A percentile compares a stretch with the other conserved stretches of the same genome.
Evolutionary conservation across 2,329 filamentous ascomycete genomes (phyloP).

Genomic region (Claviceps sorghi): DNA sequence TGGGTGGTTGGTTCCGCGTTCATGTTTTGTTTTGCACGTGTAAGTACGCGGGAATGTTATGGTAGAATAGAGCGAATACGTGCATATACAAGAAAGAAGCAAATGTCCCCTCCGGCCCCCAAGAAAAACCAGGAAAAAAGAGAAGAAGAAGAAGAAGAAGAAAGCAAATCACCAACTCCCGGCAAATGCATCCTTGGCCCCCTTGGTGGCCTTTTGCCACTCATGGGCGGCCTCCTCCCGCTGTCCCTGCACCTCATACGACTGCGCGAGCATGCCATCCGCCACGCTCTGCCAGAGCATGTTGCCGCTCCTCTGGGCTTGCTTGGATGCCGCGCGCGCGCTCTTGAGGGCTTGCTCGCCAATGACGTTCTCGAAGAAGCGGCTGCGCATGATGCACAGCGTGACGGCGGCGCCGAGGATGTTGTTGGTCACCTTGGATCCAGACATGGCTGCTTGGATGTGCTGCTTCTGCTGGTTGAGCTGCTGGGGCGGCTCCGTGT

Average conservation of each 20-base stretch:
- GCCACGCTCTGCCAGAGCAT: constrained; percentile 68
- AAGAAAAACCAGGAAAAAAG: too few relatives aligned
- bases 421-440: constrained; percentile 56
- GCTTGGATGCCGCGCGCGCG: constrained; percentile 51
- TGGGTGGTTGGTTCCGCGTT: too few relatives aligned
- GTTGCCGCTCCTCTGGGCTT: constrained; percentile 57
- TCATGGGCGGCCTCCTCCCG: constrained; percentile 25
- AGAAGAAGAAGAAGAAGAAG: constrained; percentile 4
- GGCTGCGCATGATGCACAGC: constrained; percentile 70
- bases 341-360: constrained; percentile 70
- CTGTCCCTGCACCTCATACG: constrained; percentile 58
- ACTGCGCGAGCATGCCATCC: constrained; percentile 62
- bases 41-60: too few relatives aligned
- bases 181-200: constrained; percentile 28
- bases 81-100: neutral
- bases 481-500: constrained; percentile 45
- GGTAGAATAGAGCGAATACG: neutral
- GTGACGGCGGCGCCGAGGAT: constrained; percentile 69
- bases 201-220: constrained; percentile 26
- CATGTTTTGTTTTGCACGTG: too few relatives aligned
- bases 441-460: constrained; percentile 57
- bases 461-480: constrained; percentile 67
- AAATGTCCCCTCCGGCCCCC: neutral
- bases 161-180: constrained; percentile 15
- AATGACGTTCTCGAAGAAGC: constrained; percentile 69